Evolutionary conservation across 2,329 filamentous ascomycete species (phyloP).

Genomic region (Neocucurbitaria cava): DNA sequence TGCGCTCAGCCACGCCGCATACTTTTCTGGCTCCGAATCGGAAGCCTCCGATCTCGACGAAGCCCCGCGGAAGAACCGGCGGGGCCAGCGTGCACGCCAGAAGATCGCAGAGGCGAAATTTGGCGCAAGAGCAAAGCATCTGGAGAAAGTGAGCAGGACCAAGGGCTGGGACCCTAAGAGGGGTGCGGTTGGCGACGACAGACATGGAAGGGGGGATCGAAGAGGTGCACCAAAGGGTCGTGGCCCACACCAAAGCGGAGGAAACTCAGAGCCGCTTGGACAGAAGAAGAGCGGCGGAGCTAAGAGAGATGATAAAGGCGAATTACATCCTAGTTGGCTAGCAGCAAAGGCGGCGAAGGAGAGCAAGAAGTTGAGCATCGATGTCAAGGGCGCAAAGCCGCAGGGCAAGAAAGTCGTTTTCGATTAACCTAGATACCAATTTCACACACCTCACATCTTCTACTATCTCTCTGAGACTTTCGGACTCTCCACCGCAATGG

Average conservation of each 20-base stretch:
- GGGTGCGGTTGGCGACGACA: constrained; percentile 57
- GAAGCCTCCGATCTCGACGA: constrained; percentile 67
- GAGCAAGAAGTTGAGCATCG: constrained; percentile 55
- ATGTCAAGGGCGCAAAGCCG: constrained; percentile 50
- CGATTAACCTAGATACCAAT: constrained; percentile 56
- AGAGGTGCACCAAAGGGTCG: constrained; percentile 23
- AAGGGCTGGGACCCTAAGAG: constrained; percentile 65
- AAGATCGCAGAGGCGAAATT: constrained; percentile 83
- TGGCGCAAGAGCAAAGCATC: constrained; percentile 72
- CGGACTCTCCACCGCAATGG: background rate
- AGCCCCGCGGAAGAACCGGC: constrained; percentile 71
- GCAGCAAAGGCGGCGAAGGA: constrained; percentile 68
- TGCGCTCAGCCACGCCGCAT: constrained; percentile 76
- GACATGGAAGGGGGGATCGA: constrained; percentile 26
- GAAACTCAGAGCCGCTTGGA: constrained; percentile 40
- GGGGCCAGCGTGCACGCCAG: constrained; percentile 78
- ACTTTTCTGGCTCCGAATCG: constrained; percentile 78
- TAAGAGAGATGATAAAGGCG: constrained; percentile 57
- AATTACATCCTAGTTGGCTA: constrained; percentile 70
- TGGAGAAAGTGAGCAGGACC: constrained; percentile 58
- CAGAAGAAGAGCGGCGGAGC: constrained; percentile 47
- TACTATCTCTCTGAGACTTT: background rate
- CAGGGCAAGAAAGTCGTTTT: constrained; percentile 69
- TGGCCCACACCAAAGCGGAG: constrained; percentile 39
- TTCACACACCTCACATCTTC: background rate